These are phyloP conservation scores for Aspergillus kassunensis DNA, from an alignment of 495 filamentous ascomycete species.

Conservation along the genomic window DNA sequence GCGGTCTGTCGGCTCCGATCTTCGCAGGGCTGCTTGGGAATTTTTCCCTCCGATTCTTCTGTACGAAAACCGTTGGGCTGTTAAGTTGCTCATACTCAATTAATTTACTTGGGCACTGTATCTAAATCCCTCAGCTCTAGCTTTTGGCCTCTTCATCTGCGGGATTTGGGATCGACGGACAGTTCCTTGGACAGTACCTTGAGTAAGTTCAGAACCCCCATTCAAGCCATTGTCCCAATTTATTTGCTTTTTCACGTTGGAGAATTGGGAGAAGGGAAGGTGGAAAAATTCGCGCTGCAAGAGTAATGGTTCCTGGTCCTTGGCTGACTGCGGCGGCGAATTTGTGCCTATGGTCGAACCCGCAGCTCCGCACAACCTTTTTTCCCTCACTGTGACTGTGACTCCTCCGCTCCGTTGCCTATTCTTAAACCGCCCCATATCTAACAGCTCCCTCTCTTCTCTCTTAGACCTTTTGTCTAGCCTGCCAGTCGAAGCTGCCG, in stretches of 20 bases:
- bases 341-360: constrained; percentile 13
- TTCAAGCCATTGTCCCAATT: background rate
- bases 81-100: constrained; percentile 6
- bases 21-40: constrained; percentile 12
- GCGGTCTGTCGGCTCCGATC: constrained; percentile 21
- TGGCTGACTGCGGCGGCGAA: constrained; percentile 20
- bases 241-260: background rate
- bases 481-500: constrained; percentile 41
- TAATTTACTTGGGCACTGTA: background rate
- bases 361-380: constrained; percentile 22
- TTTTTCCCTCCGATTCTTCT: background rate
- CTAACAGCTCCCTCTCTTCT: constrained; percentile 14
- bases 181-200: background rate
- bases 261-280: background rate
- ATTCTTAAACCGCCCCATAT: constrained; percentile 2
- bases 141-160: background rate
- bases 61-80: constrained; percentile 10
- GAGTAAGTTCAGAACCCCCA: constrained; percentile 8
- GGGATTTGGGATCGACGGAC: background rate
- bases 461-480: constrained; percentile 14
- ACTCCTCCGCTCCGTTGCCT: constrained; percentile 10
- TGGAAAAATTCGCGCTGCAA: constrained; percentile 12
- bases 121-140: constrained; percentile 12
- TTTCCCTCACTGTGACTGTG: constrained; percentile 16
- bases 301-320: constrained; percentile 30